Evolutionary conservation across 306 rosid species (phyloP), one percentile per base, ranked within the genome.

Genomic region (Vigna angularis): DNA sequence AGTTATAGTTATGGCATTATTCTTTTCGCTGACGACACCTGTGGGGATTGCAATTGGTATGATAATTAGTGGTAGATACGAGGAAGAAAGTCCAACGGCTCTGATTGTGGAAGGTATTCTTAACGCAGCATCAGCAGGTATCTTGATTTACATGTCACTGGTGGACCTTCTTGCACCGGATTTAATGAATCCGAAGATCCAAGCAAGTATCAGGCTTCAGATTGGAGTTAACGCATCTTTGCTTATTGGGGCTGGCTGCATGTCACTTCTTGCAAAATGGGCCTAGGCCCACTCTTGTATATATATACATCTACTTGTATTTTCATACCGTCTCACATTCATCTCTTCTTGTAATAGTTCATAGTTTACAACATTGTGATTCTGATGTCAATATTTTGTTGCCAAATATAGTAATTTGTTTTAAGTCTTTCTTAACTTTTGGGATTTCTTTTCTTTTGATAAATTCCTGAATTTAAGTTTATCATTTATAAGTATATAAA

Each of bases 141-240:
- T 89, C 12, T 76, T 86, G 49, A 86, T 86, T n/a, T 89, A 89
- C 24, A 89, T 85, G 90, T n/a, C 93, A 0, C 81, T 86, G 17
- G 92, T 86, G 28, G 90, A 88, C 16, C 64, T 86, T 3, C 71
- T 88, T 5, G 90, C 90, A 0, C 86, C 82, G 0, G 87, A 90
- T 82, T 83, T 87, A 38, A 86, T 84, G 89, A 69, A 61, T 56
- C 65, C 74, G 0, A 86, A 63, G 69, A 22, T 86, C 81, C 90
- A 82, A 75, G 50, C 4, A 16, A 84, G 82, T 56, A n/a, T 0
- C 1, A 55, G 0, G 16, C 76, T 90, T 58, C 89, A 65, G 20
- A 0, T 80, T 0, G 70, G 79, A 12, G 81, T 84, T 6, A 50
- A 82, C 50, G 0, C 51, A 1, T 82, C 74, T 30, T 82, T 87